Evolutionary conservation across 805 yeast genomes (phyloP).

Genomic region (Zygotorulaspora danielsina): DNA sequence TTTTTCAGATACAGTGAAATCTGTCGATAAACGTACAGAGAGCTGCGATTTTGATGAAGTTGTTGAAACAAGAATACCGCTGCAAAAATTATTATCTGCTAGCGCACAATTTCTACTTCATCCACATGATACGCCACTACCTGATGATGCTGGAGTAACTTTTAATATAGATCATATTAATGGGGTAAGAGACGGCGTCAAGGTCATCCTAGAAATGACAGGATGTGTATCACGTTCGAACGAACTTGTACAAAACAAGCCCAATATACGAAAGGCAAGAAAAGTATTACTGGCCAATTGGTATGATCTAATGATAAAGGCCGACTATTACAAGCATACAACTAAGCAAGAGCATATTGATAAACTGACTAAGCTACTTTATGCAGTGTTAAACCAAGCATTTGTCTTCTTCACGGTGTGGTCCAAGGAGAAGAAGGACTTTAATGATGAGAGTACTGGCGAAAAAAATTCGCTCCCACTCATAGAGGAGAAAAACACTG

Average conservation of each 20-base stretch:
- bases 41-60: slow-evolving; percentile 9
- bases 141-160: slow-evolving; percentile 39
- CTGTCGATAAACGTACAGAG: slow-evolving; percentile 11
- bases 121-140: slow-evolving; percentile 50
- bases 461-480: background rate
- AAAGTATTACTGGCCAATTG: slow-evolving; percentile 72
- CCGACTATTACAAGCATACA: slow-evolving; percentile 68
- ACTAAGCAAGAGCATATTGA: slow-evolving; percentile 54
- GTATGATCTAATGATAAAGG: slow-evolving; percentile 73
- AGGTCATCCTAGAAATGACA: slow-evolving; percentile 56
- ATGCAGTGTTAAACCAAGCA: slow-evolving; percentile 63
- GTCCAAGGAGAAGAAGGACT: slow-evolving; percentile 56
- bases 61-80: slow-evolving; percentile 43
- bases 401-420: slow-evolving; percentile 64
- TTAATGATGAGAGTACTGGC: slow-evolving; percentile 31
- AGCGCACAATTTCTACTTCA: slow-evolving; percentile 63
- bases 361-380: slow-evolving; percentile 57
- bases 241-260: slow-evolving; percentile 59
- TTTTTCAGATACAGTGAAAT: slow-evolving; percentile 46
- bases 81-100: slow-evolving; percentile 52
- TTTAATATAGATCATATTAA: slow-evolving; percentile 57
- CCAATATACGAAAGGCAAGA: slow-evolving; percentile 58
- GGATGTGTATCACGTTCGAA: slow-evolving; percentile 73
- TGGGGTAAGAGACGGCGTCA: slow-evolving; percentile 68
- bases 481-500: background rate